Conservation (phyloP, 768 basidiomycete species). For the Ephemerocybe angulata region DNA sequence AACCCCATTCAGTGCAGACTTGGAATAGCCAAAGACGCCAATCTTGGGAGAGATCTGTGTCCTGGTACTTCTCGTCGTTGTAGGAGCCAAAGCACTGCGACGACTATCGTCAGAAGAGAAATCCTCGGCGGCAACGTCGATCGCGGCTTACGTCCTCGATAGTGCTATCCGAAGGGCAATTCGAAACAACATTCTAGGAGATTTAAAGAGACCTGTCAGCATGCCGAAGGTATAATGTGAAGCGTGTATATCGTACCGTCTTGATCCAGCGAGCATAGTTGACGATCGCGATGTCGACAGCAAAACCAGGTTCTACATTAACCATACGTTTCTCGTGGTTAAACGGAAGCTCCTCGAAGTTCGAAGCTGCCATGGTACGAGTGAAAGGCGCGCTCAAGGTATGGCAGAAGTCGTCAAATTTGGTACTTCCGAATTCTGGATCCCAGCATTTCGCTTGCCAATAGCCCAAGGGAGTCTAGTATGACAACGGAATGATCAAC, state of each 20-base stretch:
- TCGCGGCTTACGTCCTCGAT: conserved; percentile 2
- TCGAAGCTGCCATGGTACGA: conserved; percentile 14
- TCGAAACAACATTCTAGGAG: conserved; percentile 9
- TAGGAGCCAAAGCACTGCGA: conserved; percentile 85
- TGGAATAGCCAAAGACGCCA: conserved; percentile 93
- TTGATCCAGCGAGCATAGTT: conserved; percentile 80
- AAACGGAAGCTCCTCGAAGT: conserved; percentile 39
- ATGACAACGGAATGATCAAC: neutral
- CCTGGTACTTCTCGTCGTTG: conserved; percentile 61
- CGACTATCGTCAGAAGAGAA: neutral
- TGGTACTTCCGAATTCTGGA: conserved; percentile 55
- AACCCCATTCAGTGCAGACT: conserved; percentile 95
- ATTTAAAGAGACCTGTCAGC: neutral
- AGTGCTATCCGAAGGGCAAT: neutral
- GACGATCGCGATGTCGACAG: conserved; percentile 55
- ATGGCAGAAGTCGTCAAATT: conserved; percentile 68
- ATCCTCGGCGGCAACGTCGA: neutral
- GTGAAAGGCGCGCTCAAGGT: conserved; percentile 46
- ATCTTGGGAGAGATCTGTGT: conserved; percentile 57
- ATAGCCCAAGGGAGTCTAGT: conserved; percentile 53
- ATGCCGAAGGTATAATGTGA: neutral
- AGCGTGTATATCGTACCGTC: too few relatives aligned
- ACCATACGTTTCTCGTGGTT: conserved; percentile 48
- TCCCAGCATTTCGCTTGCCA: conserved; percentile 94
- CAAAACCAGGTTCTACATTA: conserved; percentile 40